phyloP scores from a whole-genome alignment of 805 yeast species.

The Ogataea minuta region DNA sequence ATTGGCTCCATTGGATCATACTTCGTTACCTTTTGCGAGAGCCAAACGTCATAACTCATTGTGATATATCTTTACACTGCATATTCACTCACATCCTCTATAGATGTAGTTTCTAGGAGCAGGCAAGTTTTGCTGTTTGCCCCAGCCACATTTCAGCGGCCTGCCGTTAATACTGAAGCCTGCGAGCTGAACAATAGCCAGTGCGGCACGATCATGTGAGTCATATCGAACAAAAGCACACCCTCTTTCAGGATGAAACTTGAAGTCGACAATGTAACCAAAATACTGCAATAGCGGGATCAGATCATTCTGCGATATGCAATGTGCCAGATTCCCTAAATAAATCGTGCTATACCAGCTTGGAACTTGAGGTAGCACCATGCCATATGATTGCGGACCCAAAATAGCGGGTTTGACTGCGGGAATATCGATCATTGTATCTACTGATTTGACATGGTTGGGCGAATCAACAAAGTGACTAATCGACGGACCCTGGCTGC shows the following conservation, averaged over 20 bases:
- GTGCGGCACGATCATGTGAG: slow-evolving; percentile 83
- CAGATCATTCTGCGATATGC: slow-evolving; percentile 68
- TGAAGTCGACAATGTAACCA: slow-evolving; percentile 80
- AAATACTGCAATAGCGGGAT: slow-evolving; percentile 72
- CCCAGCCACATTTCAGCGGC: slow-evolving; percentile 85
- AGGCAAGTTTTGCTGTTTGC: slow-evolving; percentile 43
- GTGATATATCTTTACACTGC: slow-evolving; percentile 1
- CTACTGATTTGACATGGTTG: slow-evolving; percentile 7
- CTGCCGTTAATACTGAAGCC: slow-evolving; percentile 76
- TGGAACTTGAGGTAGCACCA: slow-evolving; percentile 75
- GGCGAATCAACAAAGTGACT: slow-evolving; percentile 14
- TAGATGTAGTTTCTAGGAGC: slow-evolving; percentile 24
- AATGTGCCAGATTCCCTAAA: slow-evolving; percentile 80
- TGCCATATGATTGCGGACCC: slow-evolving; percentile 49
- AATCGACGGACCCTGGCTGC: slow-evolving; percentile 27
- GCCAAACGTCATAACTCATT: slow-evolving; percentile 5
- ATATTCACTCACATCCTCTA: slow-evolving; percentile 17
- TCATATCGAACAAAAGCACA: slow-evolving; percentile 89
- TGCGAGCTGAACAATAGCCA: slow-evolving; percentile 75
- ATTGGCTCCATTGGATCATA: too few relatives aligned
- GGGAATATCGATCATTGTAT: slow-evolving; percentile 6
- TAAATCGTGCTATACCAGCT: slow-evolving; percentile 84
- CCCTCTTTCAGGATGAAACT: slow-evolving; percentile 76
- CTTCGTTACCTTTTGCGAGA: too few relatives aligned
- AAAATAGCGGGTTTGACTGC: slow-evolving; percentile 13